These are phyloP conservation scores for Penicillium capsulatum DNA, from an alignment of 2,329 filamentous ascomycete species.

Conservation along the genomic window DNA sequence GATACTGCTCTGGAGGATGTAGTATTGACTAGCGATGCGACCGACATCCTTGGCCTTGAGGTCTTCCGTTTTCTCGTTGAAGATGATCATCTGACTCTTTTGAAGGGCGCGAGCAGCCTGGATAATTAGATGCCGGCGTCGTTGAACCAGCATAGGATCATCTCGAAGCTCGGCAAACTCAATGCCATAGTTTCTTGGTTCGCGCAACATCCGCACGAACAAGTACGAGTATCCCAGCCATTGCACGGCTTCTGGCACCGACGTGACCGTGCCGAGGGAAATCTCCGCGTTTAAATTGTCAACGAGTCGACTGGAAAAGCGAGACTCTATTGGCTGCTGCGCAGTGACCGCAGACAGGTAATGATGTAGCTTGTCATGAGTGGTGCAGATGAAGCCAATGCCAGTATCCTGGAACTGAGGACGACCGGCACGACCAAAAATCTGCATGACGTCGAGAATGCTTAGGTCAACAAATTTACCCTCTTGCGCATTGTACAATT, in stretches of 20 bases:
- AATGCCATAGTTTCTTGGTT: constrained; percentile 88
- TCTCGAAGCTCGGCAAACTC: constrained; percentile 88
- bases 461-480: constrained; percentile 95
- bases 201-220: constrained; percentile 92
- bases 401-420: constrained; percentile 97
- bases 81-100: constrained; percentile 97
- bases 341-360: constrained; percentile 91
- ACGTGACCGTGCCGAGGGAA: constrained; percentile 88
- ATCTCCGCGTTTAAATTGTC: constrained; percentile 98
- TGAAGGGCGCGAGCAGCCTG: constrained; percentile 84
- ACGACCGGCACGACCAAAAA: constrained; percentile 95
- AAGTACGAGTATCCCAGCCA: constrained; percentile 98
- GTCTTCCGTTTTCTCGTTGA: constrained; percentile 90
- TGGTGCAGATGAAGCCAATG: constrained; percentile 97
- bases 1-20: constrained; percentile 88
- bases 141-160: constrained; percentile 80
- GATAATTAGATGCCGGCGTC: constrained; percentile 79
- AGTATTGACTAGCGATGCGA: constrained; percentile 94
- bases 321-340: constrained; percentile 95
- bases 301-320: constrained; percentile 86
- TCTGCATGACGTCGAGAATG: constrained; percentile 94
- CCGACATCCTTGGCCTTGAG: constrained; percentile 92
- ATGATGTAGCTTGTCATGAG: constrained; percentile 85
- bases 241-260: constrained; percentile 85
- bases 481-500: constrained; percentile 92